Evolutionary conservation across 768 basidiomycete species (phyloP).

Genomic region (Boletus rubropictus): DNA sequence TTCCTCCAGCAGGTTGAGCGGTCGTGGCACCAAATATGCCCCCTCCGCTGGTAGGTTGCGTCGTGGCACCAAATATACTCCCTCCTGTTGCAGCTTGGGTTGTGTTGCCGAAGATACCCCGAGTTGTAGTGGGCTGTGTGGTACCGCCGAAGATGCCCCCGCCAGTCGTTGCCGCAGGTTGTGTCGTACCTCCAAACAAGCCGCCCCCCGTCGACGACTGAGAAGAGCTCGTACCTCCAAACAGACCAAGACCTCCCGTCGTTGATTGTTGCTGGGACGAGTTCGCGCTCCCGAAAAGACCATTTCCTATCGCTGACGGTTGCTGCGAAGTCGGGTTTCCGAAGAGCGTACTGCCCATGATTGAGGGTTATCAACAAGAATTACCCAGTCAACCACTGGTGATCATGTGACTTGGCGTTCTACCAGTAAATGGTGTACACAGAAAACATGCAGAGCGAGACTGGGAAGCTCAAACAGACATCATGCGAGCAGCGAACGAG

Average conservation of each 20-base stretch:
- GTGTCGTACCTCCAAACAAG: constrained; percentile 16
- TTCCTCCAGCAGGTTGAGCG: constrained; percentile 19
- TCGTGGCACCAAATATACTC: constrained; percentile 16
- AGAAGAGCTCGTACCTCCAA: constrained; percentile 10
- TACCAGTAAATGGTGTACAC: no score
- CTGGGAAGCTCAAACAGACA: no score
- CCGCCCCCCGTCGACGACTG: constrained; percentile 12
- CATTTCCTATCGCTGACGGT: constrained; percentile 19
- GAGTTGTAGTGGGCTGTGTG: constrained; percentile 12
- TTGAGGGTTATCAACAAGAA: neutral
- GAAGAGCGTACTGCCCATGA: constrained; percentile 17
- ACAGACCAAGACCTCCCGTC: constrained; percentile 14
- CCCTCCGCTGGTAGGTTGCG: constrained; percentile 19
- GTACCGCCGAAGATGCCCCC: constrained; percentile 10
- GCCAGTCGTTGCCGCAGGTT: constrained; percentile 6
- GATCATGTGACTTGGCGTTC: constrained; percentile 18
- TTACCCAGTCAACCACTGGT: neutral
- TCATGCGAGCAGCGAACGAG: no score
- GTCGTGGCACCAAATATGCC: constrained; percentile 18
- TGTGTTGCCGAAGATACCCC: constrained; percentile 10
- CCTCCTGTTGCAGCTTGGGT: constrained; percentile 14
- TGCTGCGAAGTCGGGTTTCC: constrained; percentile 22
- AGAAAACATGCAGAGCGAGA: no score
- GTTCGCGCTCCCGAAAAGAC: constrained; percentile 24
- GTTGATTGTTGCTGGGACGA: constrained; percentile 23